A percentile compares a stretch with the other conserved stretches of the same genome.
phyloP scores from a whole-genome alignment of 2,329 filamentous ascomycete species.

The Scedosporium boydii region DNA sequence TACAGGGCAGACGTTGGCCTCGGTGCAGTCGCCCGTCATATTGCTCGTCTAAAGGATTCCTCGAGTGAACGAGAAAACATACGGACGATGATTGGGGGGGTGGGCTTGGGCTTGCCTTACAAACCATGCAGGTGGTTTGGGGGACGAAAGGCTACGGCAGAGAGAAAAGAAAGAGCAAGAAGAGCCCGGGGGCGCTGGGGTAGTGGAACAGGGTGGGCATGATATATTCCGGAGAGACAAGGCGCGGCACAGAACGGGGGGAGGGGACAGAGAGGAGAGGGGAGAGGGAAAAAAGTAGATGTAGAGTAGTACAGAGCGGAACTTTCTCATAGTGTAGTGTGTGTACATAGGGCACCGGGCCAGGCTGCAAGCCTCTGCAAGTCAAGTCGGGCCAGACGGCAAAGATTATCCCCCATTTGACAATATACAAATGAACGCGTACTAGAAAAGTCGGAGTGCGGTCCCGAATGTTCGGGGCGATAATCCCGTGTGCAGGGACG shows the following conservation, averaged over 20 bases:
- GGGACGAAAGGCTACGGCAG: neutral
- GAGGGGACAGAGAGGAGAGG: neutral
- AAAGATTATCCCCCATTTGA: neutral
- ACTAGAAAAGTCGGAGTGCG: neutral
- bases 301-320: neutral
- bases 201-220: neutral
- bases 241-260: neutral
- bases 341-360: too few relatives aligned
- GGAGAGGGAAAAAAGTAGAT: neutral
- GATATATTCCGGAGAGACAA: neutral
- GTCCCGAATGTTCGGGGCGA: neutral
- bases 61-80: neutral
- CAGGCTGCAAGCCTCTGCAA: neutral
- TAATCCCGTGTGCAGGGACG: neutral
- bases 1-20: conserved; percentile 22
- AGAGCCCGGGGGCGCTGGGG: neutral
- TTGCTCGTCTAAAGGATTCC: conserved; percentile 3
- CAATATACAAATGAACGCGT: neutral
- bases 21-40: conserved; percentile 27
- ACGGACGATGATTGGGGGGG: neutral
- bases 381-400: neutral
- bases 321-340: neutral
- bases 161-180: neutral
- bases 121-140: neutral
- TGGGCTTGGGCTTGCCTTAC: neutral